Percentiles rank a stretch among this genome's conserved stretches.
Evolutionary conservation across 257 asterid species (phyloP).

Genomic region (Capsicum chinense): DNA sequence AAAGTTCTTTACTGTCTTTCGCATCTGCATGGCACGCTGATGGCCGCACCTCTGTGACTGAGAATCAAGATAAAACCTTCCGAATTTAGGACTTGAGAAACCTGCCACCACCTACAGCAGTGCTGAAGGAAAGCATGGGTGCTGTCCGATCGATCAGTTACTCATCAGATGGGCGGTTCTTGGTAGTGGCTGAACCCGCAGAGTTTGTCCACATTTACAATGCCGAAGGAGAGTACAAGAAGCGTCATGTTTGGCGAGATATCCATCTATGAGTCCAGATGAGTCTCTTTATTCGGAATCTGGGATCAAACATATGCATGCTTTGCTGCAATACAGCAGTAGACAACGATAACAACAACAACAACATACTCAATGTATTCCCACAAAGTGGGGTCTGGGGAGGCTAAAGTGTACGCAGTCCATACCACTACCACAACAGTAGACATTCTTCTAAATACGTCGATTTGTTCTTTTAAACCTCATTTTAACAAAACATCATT

Average conservation of each 20-base stretch:
- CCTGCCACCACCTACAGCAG: slow-evolving; percentile 48
- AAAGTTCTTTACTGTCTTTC: slow-evolving; percentile 46
- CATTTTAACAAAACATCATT: too few relatives aligned
- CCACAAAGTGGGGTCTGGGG: too few relatives aligned
- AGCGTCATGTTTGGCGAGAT: slow-evolving; percentile 78
- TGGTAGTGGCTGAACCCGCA: slow-evolving; percentile 72
- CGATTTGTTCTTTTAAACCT: slow-evolving; percentile 53
- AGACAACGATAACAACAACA: slow-evolving; percentile 29
- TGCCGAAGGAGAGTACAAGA: slow-evolving; percentile 48
- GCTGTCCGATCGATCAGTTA: slow-evolving; percentile 67
- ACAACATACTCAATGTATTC: too few relatives aligned
- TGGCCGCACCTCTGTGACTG: slow-evolving; percentile 64
- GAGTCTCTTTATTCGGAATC: slow-evolving; percentile 67
- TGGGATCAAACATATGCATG: slow-evolving; percentile 88
- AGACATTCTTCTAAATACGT: slow-evolving; percentile 56
- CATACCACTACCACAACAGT: slow-evolving; percentile 34
- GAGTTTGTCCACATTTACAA: slow-evolving; percentile 74
- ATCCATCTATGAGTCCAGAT: slow-evolving; percentile 64
- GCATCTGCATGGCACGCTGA: slow-evolving; percentile 83
- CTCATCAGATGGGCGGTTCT: slow-evolving; percentile 68
- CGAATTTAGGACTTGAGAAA: slow-evolving; percentile 74
- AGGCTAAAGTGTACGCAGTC: too few relatives aligned
- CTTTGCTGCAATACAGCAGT: slow-evolving; percentile 66
- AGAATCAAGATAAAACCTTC: slow-evolving; percentile 82
- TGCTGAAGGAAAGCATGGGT: slow-evolving; percentile 68